phyloP scores from a whole-genome alignment of 495 filamentous ascomycete species.

The Hapsidospora chrysogenum region DNA sequence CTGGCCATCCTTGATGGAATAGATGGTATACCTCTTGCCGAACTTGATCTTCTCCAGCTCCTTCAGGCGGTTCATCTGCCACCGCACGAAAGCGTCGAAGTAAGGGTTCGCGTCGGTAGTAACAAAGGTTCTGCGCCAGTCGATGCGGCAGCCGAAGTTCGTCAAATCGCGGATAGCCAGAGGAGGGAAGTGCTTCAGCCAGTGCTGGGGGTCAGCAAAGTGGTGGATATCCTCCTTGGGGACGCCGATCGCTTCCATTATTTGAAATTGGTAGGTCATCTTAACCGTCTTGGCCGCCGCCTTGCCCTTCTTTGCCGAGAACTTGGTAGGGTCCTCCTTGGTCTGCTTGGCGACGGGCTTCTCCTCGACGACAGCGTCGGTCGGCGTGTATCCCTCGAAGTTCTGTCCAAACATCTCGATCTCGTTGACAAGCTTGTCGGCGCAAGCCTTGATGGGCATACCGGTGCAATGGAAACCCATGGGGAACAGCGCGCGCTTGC shows the following conservation, averaged over 20 bases:
- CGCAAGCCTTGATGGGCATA: slow-evolving; percentile 95
- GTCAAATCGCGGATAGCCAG: slow-evolving; percentile 66
- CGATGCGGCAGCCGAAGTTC: slow-evolving; percentile 70
- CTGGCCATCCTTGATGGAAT: slow-evolving; percentile 92
- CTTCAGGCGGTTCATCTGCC: slow-evolving; percentile 91
- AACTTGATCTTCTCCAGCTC: slow-evolving; percentile 89
- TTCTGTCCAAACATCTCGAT: slow-evolving; percentile 75
- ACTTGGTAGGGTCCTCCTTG: slow-evolving; percentile 71
- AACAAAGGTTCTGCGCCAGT: slow-evolving; percentile 83
- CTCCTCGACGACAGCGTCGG: slow-evolving; percentile 22
- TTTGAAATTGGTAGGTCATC: slow-evolving; percentile 44
- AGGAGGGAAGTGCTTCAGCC: slow-evolving; percentile 78
- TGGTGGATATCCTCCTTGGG: slow-evolving; percentile 74
- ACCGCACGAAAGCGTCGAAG: slow-evolving; percentile 88
- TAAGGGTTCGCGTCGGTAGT: slow-evolving; percentile 96
- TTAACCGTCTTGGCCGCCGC: slow-evolving; percentile 79
- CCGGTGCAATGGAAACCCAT: slow-evolving; percentile 93
- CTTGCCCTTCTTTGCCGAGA: slow-evolving; percentile 88
- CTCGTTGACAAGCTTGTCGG: slow-evolving; percentile 84
- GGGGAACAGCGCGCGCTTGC: slow-evolving; percentile 72
- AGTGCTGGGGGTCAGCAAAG: slow-evolving; percentile 77
- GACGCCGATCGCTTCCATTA: slow-evolving; percentile 57
- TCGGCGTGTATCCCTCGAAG: slow-evolving; percentile 55
- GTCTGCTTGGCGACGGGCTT: slow-evolving; percentile 12
- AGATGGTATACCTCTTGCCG: slow-evolving; percentile 86